Conservation (phyloP, 2,329 filamentous ascomycete genomes). For the Stachybotrys chartarum region DNA sequence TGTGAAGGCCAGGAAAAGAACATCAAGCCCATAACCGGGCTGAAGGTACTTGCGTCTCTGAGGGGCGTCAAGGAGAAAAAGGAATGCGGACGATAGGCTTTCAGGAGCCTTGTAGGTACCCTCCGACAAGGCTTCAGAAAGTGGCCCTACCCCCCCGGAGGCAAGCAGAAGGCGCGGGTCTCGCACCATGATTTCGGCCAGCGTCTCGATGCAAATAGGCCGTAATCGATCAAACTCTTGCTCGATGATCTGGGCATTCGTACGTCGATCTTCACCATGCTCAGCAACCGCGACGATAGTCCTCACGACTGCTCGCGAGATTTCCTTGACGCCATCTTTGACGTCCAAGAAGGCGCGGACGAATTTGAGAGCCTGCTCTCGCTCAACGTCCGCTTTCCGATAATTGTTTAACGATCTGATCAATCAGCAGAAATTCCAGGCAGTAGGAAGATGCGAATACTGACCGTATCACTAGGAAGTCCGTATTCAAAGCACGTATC, state of each 20-base stretch:
- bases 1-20: slow-evolving; percentile 86
- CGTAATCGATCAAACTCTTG: slow-evolving; percentile 78
- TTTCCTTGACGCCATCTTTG: slow-evolving; percentile 81
- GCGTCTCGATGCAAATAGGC: slow-evolving; percentile 85
- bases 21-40: slow-evolving; percentile 82
- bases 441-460: not conserved
- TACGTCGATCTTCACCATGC: slow-evolving; percentile 77
- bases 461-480: slow-evolving; percentile 74
- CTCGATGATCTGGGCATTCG: slow-evolving; percentile 59
- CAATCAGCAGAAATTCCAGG: slow-evolving; percentile 5
- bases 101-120: slow-evolving; percentile 90
- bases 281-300: slow-evolving; percentile 89
- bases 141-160: slow-evolving; percentile 73
- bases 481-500: slow-evolving; percentile 81
- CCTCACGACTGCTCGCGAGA: slow-evolving; percentile 79
- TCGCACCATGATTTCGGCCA: slow-evolving; percentile 84
- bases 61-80: slow-evolving; percentile 84
- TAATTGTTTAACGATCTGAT: slow-evolving; percentile 80
- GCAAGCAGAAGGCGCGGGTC: slow-evolving; percentile 76
- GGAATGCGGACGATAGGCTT: slow-evolving; percentile 77
- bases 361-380: slow-evolving; percentile 95
- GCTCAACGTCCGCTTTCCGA: slow-evolving; percentile 91
- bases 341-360: slow-evolving; percentile 92
- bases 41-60: slow-evolving; percentile 74
- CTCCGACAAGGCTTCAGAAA: slow-evolving; percentile 89